phyloP scores from a whole-genome alignment of 1,139 yeast species.

The Suhomyces maxii region DNA sequence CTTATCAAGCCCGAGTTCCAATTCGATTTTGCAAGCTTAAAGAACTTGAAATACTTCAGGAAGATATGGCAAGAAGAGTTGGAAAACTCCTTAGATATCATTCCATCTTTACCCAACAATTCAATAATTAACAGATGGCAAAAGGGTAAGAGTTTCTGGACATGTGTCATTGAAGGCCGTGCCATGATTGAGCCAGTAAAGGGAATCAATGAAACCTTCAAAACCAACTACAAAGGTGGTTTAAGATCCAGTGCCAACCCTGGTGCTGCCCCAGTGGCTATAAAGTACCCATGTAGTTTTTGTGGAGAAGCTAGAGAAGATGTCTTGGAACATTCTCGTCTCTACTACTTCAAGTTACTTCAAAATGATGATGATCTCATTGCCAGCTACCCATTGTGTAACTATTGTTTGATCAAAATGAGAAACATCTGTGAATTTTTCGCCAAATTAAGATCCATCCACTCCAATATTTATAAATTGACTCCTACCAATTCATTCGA shows the following conservation, averaged over 20 bases:
- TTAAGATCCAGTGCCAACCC: slow-evolving; percentile 7
- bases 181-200: slow-evolving; percentile 86
- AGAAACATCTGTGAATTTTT: slow-evolving; percentile 79
- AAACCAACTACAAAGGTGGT: slow-evolving; percentile 17
- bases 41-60: slow-evolving; percentile 63
- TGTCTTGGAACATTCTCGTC: slow-evolving; percentile 71
- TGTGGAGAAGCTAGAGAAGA: slow-evolving; percentile 79
- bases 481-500: slow-evolving; percentile 25
- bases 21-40: slow-evolving; percentile 43
- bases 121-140: slow-evolving; percentile 45
- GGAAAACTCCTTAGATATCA: slow-evolving; percentile 52
- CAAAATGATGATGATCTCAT: slow-evolving; percentile 29
- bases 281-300: slow-evolving; percentile 69
- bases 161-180: slow-evolving; percentile 72
- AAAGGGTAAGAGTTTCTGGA: slow-evolving; percentile 55
- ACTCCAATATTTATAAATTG: slow-evolving; percentile 48
- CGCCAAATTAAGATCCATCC: slow-evolving; percentile 67
- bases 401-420: slow-evolving; percentile 74
- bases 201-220: slow-evolving; percentile 74
- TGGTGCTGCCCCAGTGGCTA: slow-evolving; percentile 59
- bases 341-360: slow-evolving; percentile 61
- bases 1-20: slow-evolving; percentile 37
- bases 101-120: slow-evolving; percentile 36
- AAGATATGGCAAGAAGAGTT: slow-evolving; percentile 73
- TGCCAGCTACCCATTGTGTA: slow-evolving; percentile 71